Conservation (phyloP, 2,329 filamentous ascomycete species). For the Lasiodiplodia hormozganensis region DNA sequence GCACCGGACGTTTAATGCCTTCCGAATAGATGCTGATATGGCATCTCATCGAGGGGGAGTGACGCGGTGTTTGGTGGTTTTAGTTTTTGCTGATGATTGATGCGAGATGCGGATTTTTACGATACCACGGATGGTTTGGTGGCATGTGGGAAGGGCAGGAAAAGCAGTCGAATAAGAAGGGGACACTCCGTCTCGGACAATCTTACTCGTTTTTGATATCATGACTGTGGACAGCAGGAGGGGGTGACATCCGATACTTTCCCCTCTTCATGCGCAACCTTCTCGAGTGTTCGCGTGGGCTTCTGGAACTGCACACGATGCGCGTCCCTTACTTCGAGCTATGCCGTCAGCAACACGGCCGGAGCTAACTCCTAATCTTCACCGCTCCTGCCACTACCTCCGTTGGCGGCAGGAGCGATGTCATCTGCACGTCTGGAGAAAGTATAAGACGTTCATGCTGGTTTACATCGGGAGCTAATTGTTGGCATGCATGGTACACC, state of each 20-base stretch:
- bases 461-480: neutral
- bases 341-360: neutral
- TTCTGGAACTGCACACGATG: neutral
- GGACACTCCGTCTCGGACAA: neutral
- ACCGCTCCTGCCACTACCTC: neutral
- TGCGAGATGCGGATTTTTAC: neutral
- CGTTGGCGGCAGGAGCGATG: neutral
- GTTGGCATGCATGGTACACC: neutral
- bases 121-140: neutral
- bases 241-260: neutral
- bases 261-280: neutral
- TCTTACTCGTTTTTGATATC: neutral
- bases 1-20: neutral
- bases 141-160: neutral
- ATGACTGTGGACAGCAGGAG: neutral
- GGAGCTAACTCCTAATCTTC: neutral
- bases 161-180: neutral
- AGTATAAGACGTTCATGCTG: neutral
- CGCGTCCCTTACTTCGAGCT: neutral
- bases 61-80: neutral
- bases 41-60: neutral
- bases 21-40: neutral
- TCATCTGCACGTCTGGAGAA: neutral
- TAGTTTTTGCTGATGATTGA: neutral
- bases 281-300: neutral